phyloP scores from a whole-genome alignment of 176 grass and related monocot species.

The Triticum turgidum region DNA sequence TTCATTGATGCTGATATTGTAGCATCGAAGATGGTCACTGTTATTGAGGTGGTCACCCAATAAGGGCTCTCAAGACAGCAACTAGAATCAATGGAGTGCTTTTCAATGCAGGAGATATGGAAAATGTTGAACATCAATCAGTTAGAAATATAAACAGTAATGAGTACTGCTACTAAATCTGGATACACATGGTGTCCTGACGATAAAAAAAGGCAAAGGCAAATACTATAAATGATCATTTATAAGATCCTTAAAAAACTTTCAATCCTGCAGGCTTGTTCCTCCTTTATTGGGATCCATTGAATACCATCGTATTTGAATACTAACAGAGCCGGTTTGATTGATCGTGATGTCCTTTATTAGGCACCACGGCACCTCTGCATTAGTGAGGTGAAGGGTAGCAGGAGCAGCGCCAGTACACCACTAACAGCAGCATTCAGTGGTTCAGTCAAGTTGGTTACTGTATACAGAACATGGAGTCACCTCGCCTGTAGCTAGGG shows the following conservation, averaged over 20 bases:
- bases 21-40: slow-evolving; percentile 25
- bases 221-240: slow-evolving; percentile 16
- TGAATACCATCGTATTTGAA: neutral
- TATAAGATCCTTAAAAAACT: slow-evolving; percentile 5
- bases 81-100: slow-evolving; percentile 30
- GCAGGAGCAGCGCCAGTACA: neutral
- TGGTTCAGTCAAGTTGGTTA: slow-evolving; percentile 1
- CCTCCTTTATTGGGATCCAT: slow-evolving; percentile 25
- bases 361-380: slow-evolving; percentile 24
- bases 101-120: slow-evolving; percentile 14
- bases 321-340: neutral
- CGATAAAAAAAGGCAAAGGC: slow-evolving; percentile 26
- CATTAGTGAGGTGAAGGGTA: slow-evolving; percentile 16
- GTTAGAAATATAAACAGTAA: neutral
- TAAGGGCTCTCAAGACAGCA: slow-evolving; percentile 24
- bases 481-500: neutral
- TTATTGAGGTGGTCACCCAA: slow-evolving; percentile 21
- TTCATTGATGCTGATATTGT: slow-evolving; percentile 29
- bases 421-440: neutral
- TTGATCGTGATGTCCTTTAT: neutral
- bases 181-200: slow-evolving; percentile 9
- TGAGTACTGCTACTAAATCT: neutral
- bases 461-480: slow-evolving; percentile 9
- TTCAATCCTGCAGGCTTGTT: slow-evolving; percentile 4
- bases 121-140: neutral